These are phyloP conservation scores for Hura crepitans DNA, from an alignment of 441 rosid species.

Conservation along the genomic window DNA sequence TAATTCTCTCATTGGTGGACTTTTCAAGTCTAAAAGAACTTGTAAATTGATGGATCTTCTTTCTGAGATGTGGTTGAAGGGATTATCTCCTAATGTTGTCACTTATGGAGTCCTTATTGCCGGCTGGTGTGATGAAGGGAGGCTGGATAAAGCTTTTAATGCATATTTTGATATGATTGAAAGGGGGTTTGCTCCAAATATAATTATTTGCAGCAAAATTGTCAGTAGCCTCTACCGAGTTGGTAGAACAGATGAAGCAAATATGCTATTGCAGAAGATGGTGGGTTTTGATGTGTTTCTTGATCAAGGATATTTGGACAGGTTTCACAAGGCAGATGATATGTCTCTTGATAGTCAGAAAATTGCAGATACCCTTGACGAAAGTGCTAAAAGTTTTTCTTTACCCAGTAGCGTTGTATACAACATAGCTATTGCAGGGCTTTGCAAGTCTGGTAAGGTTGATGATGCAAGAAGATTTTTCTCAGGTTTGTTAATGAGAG, in stretches of 20 bases:
- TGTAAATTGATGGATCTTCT: slow-evolving; percentile 40
- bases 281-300: slow-evolving; percentile 43
- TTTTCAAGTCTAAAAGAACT: slow-evolving; percentile 45
- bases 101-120: slow-evolving; percentile 58
- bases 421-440: slow-evolving; percentile 62
- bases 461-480: slow-evolving; percentile 51
- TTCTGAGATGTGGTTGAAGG: slow-evolving; percentile 37
- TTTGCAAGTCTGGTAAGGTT: slow-evolving; percentile 65
- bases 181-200: slow-evolving; percentile 49
- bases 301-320: slow-evolving; percentile 28
- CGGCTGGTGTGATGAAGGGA: slow-evolving; percentile 63
- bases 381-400: slow-evolving; percentile 38
- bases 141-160: slow-evolving; percentile 53
- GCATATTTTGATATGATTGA: slow-evolving; percentile 58
- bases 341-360: slow-evolving; percentile 37
- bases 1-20: slow-evolving; percentile 59
- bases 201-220: slow-evolving; percentile 63
- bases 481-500: slow-evolving; percentile 39
- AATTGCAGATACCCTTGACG: slow-evolving; percentile 41
- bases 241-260: slow-evolving; percentile 62
- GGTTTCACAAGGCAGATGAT: slow-evolving; percentile 26
- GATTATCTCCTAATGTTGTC: slow-evolving; percentile 44
- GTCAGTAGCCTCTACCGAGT: slow-evolving; percentile 52
- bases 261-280: slow-evolving; percentile 53
- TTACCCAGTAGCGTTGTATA: slow-evolving; percentile 54